These are phyloP conservation scores for Phytomonas sp. DNA, from an alignment of 208 protist genomes.

Conservation along the genomic window DNA sequence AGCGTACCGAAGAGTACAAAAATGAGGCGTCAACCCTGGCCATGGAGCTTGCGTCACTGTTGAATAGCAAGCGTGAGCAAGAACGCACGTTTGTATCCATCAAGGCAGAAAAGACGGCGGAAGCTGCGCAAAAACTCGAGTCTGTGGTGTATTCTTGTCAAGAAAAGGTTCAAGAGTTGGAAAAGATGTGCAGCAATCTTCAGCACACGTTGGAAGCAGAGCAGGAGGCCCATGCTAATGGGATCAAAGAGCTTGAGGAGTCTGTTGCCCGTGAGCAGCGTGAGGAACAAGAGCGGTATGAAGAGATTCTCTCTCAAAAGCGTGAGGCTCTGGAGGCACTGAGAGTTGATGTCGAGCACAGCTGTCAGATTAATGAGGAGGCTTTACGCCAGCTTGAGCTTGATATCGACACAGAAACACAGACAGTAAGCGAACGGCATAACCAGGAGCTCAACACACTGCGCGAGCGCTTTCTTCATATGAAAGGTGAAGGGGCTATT, in stretches of 20 bases:
- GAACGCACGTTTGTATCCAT: constrained; percentile 87
- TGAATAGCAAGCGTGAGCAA: constrained; percentile 84
- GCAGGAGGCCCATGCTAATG: constrained; percentile 26
- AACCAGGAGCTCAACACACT: constrained; percentile 59
- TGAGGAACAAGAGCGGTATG: constrained; percentile 73
- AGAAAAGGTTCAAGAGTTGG: constrained; percentile 78
- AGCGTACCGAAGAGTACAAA: constrained; percentile 87
- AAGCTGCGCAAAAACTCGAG: constrained; percentile 55
- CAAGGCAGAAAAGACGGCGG: constrained; percentile 72
- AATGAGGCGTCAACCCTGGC: constrained; percentile 54
- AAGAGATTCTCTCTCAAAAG: constrained; percentile 66
- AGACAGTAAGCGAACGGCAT: constrained; percentile 74
- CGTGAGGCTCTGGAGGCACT: constrained; percentile 54
- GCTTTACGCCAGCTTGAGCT: constrained; percentile 87
- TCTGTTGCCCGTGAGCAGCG: constrained; percentile 23
- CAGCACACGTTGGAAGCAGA: constrained; percentile 64
- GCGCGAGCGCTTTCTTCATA: constrained; percentile 80
- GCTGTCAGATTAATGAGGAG: constrained; percentile 76
- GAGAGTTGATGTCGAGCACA: constrained; percentile 50
- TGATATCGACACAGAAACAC: constrained; percentile 91
- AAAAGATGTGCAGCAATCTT: constrained; percentile 56
- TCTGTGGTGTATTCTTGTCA: constrained; percentile 80
- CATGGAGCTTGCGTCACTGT: constrained; percentile 72
- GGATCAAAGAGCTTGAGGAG: constrained; percentile 26
- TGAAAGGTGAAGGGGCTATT: constrained; percentile 93